A percentile compares a stretch with the other conserved stretches of the same genome.
These are phyloP conservation scores for Suillus weaverae DNA, from an alignment of 768 basidiomycete species.

Conservation along the genomic window DNA sequence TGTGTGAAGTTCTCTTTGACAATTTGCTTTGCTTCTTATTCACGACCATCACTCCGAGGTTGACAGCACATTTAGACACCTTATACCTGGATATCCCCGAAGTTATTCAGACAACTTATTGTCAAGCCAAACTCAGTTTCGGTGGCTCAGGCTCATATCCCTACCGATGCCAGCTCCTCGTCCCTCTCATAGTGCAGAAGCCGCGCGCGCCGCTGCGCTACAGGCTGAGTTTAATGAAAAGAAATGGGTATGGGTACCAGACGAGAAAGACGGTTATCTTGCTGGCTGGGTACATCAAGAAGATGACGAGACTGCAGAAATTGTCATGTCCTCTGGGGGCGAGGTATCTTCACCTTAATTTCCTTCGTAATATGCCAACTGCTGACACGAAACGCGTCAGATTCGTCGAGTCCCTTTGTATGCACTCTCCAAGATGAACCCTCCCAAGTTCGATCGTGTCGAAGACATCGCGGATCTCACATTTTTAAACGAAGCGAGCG, in stretches of 20 bases:
- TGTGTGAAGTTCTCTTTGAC: neutral
- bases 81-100: neutral
- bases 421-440: constrained; percentile 93
- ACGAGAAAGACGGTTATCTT: constrained; percentile 88
- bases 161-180: constrained; percentile 48
- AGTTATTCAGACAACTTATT: neutral
- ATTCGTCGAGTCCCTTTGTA: constrained; percentile 73
- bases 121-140: neutral
- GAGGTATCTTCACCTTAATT: constrained; percentile 52
- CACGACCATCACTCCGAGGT: neutral
- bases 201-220: constrained; percentile 81
- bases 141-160: neutral
- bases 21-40: constrained; percentile 3
- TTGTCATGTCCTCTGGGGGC: constrained; percentile 81
- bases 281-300: constrained; percentile 93
- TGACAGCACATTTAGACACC: neutral
- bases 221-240: constrained; percentile 97
- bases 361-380: neutral
- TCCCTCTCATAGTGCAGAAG: constrained; percentile 60
- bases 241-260: constrained; percentile 98
- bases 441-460: constrained; percentile 96
- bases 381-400: constrained; percentile 32
- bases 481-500: constrained; percentile 96
- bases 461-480: constrained; percentile 98
- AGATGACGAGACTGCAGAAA: constrained; percentile 78